A percentile compares a stretch with the other conserved stretches of the same genome.
These are phyloP conservation scores for Cryptococcus sp. DNA, from an alignment of 1,284 basidiomycete genomes.

Conservation along the genomic window DNA sequence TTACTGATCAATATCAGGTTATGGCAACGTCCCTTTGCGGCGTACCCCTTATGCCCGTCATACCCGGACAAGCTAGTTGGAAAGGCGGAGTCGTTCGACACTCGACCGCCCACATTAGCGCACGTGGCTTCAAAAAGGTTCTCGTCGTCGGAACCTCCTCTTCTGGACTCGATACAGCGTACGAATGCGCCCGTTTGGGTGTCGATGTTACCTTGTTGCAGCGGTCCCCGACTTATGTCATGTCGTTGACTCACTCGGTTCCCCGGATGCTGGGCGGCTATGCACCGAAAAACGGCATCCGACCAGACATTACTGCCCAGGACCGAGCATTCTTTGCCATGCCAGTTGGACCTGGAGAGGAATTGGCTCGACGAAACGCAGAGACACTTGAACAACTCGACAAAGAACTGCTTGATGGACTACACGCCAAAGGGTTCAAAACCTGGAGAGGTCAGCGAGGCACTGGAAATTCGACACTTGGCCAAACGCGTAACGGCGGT, in stretches of 20 bases:
- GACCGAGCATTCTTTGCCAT: conserved; percentile 52
- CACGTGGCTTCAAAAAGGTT: conserved; percentile 57
- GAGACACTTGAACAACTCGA: conserved; percentile 22
- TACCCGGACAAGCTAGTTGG: conserved; percentile 50
- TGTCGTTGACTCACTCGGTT: conserved; percentile 51
- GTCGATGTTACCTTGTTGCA: conserved; percentile 61
- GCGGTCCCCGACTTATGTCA: conserved; percentile 59
- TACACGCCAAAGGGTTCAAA: conserved; percentile 54
- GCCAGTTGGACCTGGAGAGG: conserved; percentile 24
- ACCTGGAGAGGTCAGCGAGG: conserved; percentile 27
- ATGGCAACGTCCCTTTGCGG: conserved; percentile 31
- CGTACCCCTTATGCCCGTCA: conserved; percentile 15
- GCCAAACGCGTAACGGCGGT: conserved; percentile 26
- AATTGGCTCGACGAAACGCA: conserved; percentile 20
- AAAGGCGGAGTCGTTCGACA: conserved; percentile 54
- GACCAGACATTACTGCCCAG: conserved; percentile 51
- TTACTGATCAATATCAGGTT: conserved; percentile 6
- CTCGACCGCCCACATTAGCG: conserved; percentile 54
- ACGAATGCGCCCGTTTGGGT: conserved; percentile 52
- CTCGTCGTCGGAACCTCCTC: conserved; percentile 60
- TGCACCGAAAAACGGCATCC: conserved; percentile 47
- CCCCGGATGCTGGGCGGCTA: conserved; percentile 43
- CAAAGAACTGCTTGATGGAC: conserved; percentile 53
- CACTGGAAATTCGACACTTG: conserved; percentile 20
- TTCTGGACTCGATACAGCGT: conserved; percentile 53